These are phyloP conservation scores for Euclidium syriacum DNA, from an alignment of 345 rosid genomes.

Conservation along the genomic window DNA sequence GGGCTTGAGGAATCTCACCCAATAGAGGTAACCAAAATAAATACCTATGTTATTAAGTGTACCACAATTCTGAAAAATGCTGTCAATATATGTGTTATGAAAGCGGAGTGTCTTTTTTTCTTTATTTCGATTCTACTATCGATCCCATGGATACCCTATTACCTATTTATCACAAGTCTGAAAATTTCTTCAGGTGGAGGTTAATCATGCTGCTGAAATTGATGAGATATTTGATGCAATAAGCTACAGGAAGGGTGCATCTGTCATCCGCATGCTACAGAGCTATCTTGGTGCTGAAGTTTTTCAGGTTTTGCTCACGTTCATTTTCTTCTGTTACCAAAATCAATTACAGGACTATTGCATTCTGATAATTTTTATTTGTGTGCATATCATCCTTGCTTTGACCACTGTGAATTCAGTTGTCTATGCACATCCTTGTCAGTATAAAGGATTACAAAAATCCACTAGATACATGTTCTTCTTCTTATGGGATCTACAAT, in stretches of 20 bases:
- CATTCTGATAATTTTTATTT: background rate
- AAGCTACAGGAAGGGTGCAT: constrained; percentile 93
- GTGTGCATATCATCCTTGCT: background rate
- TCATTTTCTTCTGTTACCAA: background rate
- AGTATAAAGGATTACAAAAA: background rate
- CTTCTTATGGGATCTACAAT: too few relatives aligned
- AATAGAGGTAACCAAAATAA: constrained; percentile 60
- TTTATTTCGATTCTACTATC: background rate
- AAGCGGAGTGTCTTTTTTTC: background rate
- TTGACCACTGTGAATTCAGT: background rate
- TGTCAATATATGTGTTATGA: background rate
- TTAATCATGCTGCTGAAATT: constrained; percentile 84
- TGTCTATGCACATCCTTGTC: too few relatives aligned
- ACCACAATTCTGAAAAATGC: background rate
- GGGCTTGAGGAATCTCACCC: constrained; percentile 98
- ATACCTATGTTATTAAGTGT: background rate
- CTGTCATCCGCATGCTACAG: constrained; percentile 92
- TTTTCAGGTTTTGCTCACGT: constrained; percentile 65
- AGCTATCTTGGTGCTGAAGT: constrained; percentile 90
- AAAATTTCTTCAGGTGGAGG: constrained; percentile 55
- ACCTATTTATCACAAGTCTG: background rate
- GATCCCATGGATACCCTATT: background rate
- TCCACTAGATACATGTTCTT: background rate
- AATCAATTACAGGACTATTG: background rate
- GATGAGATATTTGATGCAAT: constrained; percentile 96